Percentiles rank a stretch among this genome's conserved stretches.
Evolutionary conservation across 306 rosid genomes (phyloP).

Genomic region (Vicia villosa): DNA sequence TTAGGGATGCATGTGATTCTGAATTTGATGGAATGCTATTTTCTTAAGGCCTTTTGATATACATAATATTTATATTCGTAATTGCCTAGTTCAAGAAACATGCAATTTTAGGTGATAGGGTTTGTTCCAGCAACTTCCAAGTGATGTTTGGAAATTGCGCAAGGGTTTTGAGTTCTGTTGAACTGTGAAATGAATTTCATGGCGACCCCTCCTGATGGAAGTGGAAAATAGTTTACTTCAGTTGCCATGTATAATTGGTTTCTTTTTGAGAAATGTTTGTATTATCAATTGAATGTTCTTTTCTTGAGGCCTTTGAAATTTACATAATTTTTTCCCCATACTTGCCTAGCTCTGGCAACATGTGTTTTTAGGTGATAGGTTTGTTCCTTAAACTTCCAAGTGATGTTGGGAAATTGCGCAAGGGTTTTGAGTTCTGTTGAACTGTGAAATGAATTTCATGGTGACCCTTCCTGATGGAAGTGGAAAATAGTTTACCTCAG

Average conservation of each 20-base stretch:
- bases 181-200: slow-evolving; percentile 36
- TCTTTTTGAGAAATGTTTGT: background rate
- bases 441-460: slow-evolving; percentile 34
- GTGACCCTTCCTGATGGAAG: slow-evolving; percentile 44
- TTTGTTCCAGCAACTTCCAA: slow-evolving; percentile 27
- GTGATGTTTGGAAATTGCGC: slow-evolving; percentile 50
- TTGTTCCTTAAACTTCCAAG: slow-evolving; percentile 30
- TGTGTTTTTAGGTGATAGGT: background rate
- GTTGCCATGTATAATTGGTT: background rate
- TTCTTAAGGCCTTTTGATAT: background rate
- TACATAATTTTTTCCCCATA: background rate
- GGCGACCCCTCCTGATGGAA: slow-evolving; percentile 42
- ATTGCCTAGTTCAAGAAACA: too few relatives aligned
- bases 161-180: slow-evolving; percentile 43
- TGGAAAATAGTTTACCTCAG: background rate
- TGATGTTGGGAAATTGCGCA: slow-evolving; percentile 51
- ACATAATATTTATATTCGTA: too few relatives aligned
- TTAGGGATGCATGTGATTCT: background rate
- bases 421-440: slow-evolving; percentile 43
- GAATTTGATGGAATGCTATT: slow-evolving; percentile 8
- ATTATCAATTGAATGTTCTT: background rate
- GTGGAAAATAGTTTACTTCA: slow-evolving; percentile 20
- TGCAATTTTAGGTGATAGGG: background rate
- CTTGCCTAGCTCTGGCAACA: background rate
- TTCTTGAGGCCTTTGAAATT: background rate